Conservation (phyloP, 495 filamentous ascomycete genomes). For the Hypoxylon intermedium region DNA sequence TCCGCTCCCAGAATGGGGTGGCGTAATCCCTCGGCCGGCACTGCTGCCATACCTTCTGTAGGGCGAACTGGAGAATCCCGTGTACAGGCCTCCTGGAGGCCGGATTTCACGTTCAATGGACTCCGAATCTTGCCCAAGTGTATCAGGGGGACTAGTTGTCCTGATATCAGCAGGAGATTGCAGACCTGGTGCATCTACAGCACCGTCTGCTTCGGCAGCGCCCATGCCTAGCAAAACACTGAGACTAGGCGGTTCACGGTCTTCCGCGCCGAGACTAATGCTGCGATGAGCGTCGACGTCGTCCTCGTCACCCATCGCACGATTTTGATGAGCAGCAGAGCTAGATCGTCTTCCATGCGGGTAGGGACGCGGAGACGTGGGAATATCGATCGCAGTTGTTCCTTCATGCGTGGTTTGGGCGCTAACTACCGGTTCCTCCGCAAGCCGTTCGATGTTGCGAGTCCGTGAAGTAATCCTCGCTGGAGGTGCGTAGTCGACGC, state of each 20-base stretch:
- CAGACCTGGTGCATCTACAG: conserved; percentile 43
- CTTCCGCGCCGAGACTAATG: conserved; percentile 76
- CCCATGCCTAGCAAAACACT: conserved; percentile 62
- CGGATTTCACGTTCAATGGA: conserved; percentile 47
- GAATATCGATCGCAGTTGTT: conserved; percentile 83
- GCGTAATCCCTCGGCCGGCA: conserved; percentile 38
- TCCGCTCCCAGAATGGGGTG: conserved; percentile 46
- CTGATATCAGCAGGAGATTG: conserved; percentile 56
- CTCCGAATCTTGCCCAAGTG: conserved; percentile 53
- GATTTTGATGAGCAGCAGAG: conserved; percentile 77
- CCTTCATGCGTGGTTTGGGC: conserved; percentile 51
- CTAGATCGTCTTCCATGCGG: conserved; percentile 72
- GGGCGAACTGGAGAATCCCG: conserved; percentile 41
- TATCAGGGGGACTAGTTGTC: conserved; percentile 47
- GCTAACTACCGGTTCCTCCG: conserved; percentile 53
- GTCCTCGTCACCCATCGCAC: conserved; percentile 64
- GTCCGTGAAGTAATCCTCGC: conserved; percentile 26
- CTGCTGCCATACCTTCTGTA: conserved; percentile 45
- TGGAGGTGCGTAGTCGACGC: conserved; percentile 70
- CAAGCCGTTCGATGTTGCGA: conserved; percentile 27
- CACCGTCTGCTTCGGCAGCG: conserved; percentile 43
- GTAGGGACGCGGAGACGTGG: conserved; percentile 73
- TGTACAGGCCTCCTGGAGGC: conserved; percentile 42
- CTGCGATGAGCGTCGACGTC: conserved; percentile 72
- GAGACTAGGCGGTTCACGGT: conserved; percentile 64